Evolutionary conservation across 176 grass and related monocot species (phyloP).

Genomic region (Dactylis glomerata): DNA sequence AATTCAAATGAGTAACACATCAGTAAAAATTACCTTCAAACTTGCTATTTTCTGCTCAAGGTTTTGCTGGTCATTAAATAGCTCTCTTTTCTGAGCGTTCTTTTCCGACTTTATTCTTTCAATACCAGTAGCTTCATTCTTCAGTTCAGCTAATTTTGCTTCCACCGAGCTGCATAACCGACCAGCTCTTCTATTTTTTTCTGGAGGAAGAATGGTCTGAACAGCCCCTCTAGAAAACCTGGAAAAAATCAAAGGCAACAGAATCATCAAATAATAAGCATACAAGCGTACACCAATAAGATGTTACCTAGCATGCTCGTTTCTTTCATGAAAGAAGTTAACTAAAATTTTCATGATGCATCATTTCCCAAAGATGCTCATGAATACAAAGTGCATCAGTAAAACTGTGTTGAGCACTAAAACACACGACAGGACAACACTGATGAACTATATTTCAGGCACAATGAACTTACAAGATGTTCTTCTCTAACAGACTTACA

Average conservation of each 20-base stretch:
- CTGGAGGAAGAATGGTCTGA: conserved; percentile 65
- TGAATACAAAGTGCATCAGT: neutral
- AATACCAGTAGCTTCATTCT: conserved; percentile 47
- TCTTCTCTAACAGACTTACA: neutral
- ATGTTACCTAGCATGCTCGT: neutral
- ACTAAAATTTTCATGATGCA: neutral
- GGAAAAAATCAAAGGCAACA: conserved; percentile 28
- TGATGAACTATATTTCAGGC: neutral
- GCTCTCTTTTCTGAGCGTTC: conserved; percentile 19
- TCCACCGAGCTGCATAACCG: conserved; percentile 69
- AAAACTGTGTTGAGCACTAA: neutral
- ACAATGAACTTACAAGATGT: neutral
- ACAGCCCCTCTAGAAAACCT: conserved; percentile 76
- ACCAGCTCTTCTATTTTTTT: conserved; percentile 39
- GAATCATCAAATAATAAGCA: neutral
- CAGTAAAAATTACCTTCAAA: conserved; percentile 61
- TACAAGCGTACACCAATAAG: neutral
- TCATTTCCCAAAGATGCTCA: neutral
- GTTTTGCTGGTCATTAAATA: conserved; percentile 20
- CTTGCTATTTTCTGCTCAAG: conserved; percentile 30
- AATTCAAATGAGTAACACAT: neutral
- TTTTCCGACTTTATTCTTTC: conserved; percentile 40
- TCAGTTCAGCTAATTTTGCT: conserved; percentile 53
- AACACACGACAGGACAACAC: neutral
- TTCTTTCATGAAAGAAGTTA: neutral